Conservation (phyloP, 768 basidiomycete genomes). For the Mycena leptocephala region DNA sequence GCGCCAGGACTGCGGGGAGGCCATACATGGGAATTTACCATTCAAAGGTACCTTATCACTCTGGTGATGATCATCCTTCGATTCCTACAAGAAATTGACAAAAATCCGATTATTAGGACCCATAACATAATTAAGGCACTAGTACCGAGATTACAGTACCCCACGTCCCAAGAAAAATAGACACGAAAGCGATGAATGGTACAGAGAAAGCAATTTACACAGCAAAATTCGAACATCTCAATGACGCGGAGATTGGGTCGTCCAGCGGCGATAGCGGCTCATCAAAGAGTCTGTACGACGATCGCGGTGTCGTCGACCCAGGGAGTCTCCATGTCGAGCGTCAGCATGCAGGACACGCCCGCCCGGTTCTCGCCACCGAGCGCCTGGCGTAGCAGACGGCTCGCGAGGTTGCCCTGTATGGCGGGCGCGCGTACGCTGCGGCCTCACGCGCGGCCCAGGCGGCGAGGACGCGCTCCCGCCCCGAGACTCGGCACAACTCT, state of each 20-base stretch:
- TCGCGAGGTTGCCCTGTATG: slow-evolving; percentile 55
- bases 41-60: no score
- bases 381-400: slow-evolving; percentile 70
- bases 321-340: slow-evolving; percentile 74
- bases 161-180: slow-evolving; percentile 5
- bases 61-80: background rate
- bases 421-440: slow-evolving; percentile 37
- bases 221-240: background rate
- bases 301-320: slow-evolving; percentile 83
- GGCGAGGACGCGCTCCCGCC: slow-evolving; percentile 62
- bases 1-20: no score
- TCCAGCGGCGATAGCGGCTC: background rate
- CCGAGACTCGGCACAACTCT: slow-evolving; percentile 69
- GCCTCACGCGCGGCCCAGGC: slow-evolving; percentile 69
- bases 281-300: slow-evolving; percentile 73
- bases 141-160: slow-evolving; percentile 11
- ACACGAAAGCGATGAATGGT: slow-evolving; percentile 11
- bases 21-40: no score
- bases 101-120: background rate
- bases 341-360: slow-evolving; percentile 72
- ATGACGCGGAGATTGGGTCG: background rate
- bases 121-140: background rate
- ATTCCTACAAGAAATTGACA: background rate
- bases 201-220: slow-evolving; percentile 16
- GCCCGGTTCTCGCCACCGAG: slow-evolving; percentile 72